phyloP scores from a whole-genome alignment of 169 alveolate genomes.

The Cryptosporidium muris region DNA sequence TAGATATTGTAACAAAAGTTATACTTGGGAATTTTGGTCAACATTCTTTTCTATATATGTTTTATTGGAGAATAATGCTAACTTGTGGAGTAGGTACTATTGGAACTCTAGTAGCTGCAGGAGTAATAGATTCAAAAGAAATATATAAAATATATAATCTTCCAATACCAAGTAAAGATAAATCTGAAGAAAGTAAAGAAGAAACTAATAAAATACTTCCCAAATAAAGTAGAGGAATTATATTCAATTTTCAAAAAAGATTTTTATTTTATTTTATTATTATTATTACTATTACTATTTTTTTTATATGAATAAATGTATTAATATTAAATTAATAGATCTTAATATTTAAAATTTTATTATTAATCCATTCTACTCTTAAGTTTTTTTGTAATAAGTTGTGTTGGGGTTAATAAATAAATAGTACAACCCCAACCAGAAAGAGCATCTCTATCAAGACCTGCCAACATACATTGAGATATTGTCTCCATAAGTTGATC shows the following conservation, averaged over 20 bases:
- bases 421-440: slow-evolving; percentile 94
- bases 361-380: slow-evolving; percentile 88
- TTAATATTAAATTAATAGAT: neutral
- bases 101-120: slow-evolving; percentile 64
- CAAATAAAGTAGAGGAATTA: neutral
- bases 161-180: slow-evolving; percentile 37
- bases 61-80: slow-evolving; percentile 64
- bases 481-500: slow-evolving; percentile 92
- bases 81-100: slow-evolving; percentile 60
- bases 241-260: neutral
- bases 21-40: neutral
- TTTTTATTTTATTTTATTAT: neutral
- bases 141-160: slow-evolving; percentile 57
- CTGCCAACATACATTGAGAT: slow-evolving; percentile 94
- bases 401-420: slow-evolving; percentile 81
- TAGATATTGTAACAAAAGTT: slow-evolving; percentile 26
- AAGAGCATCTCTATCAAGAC: slow-evolving; percentile 93
- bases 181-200: neutral
- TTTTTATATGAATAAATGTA: neutral
- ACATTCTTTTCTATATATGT: slow-evolving; percentile 35
- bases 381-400: slow-evolving; percentile 82
- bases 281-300: neutral
- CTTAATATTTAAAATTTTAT: neutral
- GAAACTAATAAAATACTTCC: slow-evolving; percentile 47
- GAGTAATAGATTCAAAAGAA: slow-evolving; percentile 65